Percentiles rank a stretch among this genome's conserved stretches.
Conservation (phyloP, 2,329 filamentous ascomycete species). For the Paraphoma chrysanthemicola region DNA sequence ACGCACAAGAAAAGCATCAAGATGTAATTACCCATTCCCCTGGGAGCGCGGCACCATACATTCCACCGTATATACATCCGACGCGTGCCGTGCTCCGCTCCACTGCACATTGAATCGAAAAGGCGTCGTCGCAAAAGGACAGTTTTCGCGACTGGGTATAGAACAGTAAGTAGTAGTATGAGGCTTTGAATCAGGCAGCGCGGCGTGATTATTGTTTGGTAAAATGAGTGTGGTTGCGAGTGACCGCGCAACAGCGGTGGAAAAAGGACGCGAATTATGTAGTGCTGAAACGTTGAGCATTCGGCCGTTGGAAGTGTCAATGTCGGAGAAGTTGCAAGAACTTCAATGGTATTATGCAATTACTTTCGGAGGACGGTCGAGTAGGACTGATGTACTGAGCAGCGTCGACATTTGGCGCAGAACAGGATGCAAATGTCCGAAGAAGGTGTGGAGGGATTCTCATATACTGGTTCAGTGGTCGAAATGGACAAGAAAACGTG, state of each 20-base stretch:
- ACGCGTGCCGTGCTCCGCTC: not conserved
- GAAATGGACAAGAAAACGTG: constrained; percentile 28
- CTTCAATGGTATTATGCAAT: constrained; percentile 3
- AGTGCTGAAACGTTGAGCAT: constrained; percentile 6
- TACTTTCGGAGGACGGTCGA: not conserved
- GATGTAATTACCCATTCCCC: constrained; percentile 12
- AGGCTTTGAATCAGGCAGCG: constrained; percentile 7
- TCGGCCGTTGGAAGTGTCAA: constrained; percentile 2
- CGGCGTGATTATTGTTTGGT: constrained; percentile 6
- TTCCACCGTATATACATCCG: constrained; percentile 2
- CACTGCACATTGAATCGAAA: constrained; percentile 3
- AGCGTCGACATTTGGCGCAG: constrained; percentile 1
- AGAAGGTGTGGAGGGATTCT: constrained; percentile 12
- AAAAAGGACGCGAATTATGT: constrained; percentile 34
- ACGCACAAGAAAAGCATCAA: constrained; percentile 19
- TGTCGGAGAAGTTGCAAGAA: not conserved
- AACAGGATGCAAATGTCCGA: constrained; percentile 10
- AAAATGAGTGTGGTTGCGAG: constrained; percentile 10
- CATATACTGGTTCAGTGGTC: constrained; percentile 15
- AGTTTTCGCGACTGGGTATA: constrained; percentile 29
- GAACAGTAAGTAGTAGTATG: constrained; percentile 20
- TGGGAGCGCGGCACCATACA: not conserved
- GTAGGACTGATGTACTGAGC: no score
- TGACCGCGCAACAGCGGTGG: constrained; percentile 5
- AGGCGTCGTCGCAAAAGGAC: constrained; percentile 2